These are phyloP conservation scores for Colletotrichum sojae DNA, from an alignment of 2,329 filamentous ascomycete genomes.

Conservation along the genomic window DNA sequence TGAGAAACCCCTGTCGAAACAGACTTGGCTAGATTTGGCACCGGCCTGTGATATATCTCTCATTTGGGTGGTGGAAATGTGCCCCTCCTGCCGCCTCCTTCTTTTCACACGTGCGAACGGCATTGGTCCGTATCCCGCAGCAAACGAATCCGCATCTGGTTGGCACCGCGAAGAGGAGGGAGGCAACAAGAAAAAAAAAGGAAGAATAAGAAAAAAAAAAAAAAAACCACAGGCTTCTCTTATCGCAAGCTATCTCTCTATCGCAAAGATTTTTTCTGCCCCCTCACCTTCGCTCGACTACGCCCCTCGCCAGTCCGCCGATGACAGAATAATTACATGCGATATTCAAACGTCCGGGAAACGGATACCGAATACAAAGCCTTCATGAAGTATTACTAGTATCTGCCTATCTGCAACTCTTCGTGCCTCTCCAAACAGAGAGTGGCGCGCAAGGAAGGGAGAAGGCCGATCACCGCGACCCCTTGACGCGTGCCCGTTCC, in stretches of 20 bases:
- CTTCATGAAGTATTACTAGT: not conserved
- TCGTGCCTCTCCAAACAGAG: not conserved
- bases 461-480: constrained; percentile 35
- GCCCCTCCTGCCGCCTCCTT: constrained; percentile 24
- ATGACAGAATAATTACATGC: constrained; percentile 10
- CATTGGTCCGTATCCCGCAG: constrained; percentile 38
- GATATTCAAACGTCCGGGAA: not conserved
- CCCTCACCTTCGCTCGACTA: not conserved
- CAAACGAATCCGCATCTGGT: constrained; percentile 18
- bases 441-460: constrained; percentile 18
- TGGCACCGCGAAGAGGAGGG: no score
- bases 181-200: not conserved
- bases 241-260: constrained; percentile 26
- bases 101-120: constrained; percentile 35
- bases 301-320: not conserved
- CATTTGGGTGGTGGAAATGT: constrained; percentile 21
- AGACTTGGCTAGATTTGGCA: constrained; percentile 9
- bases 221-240: not conserved
- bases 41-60: constrained; percentile 14
- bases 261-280: constrained; percentile 12
- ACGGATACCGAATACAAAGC: not conserved
- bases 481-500: constrained; percentile 36
- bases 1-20: constrained; percentile 39
- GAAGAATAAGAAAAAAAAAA: not conserved
- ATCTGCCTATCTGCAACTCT: not conserved